Evolutionary conservation across 495 filamentous ascomycete species (phyloP), one percentile per base, ranked within the genome.

Genomic region (Podospora australis): DNA sequence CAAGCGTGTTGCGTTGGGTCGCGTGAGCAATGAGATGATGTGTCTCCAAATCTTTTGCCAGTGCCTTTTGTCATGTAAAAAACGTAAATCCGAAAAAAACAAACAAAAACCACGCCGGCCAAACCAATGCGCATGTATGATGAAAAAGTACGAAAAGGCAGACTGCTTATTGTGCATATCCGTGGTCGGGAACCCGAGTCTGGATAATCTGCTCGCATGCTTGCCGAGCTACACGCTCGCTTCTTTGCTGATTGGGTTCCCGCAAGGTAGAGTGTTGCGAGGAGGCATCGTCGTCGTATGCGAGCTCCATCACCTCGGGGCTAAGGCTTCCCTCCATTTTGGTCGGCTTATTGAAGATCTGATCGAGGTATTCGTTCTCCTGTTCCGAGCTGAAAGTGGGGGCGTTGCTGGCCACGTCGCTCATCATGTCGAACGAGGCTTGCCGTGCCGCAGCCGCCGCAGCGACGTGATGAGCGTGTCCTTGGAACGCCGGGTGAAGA

Each of bases 171-270:
- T 50, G 49, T 26, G 30, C 43, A 34, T 48, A 53, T 23, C 25
- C 11, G 13, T 52, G 21, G 16, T 23, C 46, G 19, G 46, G 49
- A 28, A 44, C 34, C 20, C 55, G 54, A 19, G 52, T 51, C 41
- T 52, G 56, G 38, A 71, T 60, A 52, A 71, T 51, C 49, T 70
- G 63, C 17, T 71, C 66, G 50, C 68, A 71, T 0, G 68, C 67
- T 24, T 70, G 67, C 14, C 64, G 64, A 2, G 70, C 70, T 9
- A 73, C 64, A 4, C 64, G 58, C 28, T 65, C 67, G 54, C 68
- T 69, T 36, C 53, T 60, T 7, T 53, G 59, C 40, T 63, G 61
- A n/a, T 44, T 50, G n/a, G 57, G 45, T 11, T 63, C 59, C 38
- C 44, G 49, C 23, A 20, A 54, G 46, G 51, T 24, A 40, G 55